Evolutionary conservation across 164 flowering plant genomes (phyloP).

Genomic region (Stephania cephalantha): DNA sequence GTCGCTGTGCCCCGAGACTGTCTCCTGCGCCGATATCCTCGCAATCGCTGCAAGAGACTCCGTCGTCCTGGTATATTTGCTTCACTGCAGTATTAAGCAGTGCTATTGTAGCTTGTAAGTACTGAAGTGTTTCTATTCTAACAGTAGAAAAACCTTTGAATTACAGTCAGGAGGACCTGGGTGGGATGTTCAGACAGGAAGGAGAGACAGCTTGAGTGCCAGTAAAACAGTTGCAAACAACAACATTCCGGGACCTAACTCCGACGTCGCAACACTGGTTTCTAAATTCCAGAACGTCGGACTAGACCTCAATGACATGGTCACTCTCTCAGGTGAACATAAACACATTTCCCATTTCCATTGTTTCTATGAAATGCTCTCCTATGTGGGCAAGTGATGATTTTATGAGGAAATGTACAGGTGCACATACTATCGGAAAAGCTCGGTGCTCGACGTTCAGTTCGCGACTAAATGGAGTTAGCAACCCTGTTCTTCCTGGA

Average conservation of each 20-base stretch:
- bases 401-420: constrained; percentile 17
- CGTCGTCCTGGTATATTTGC: constrained; percentile 47
- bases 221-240: constrained; percentile 54
- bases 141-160: neutral
- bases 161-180: constrained; percentile 73
- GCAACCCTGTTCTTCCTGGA: constrained; percentile 16
- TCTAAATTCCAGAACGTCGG: constrained; percentile 58
- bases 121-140: no score
- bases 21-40: constrained; percentile 84
- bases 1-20: constrained; percentile 54
- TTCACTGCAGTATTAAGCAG: neutral
- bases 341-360: neutral
- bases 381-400: neutral
- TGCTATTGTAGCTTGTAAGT: no score
- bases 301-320: constrained; percentile 50
- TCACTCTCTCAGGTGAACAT: constrained; percentile 63
- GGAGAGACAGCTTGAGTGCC: constrained; percentile 63
- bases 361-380: neutral
- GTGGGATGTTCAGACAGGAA: constrained; percentile 66
- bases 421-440: constrained; percentile 76
- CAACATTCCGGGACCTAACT: constrained; percentile 64
- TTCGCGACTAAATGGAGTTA: constrained; percentile 28
- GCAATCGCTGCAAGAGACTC: constrained; percentile 72
- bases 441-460: constrained; percentile 66
- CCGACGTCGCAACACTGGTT: constrained; percentile 38